These are phyloP conservation scores for Penicillium glabrum DNA, from an alignment of 2,329 filamentous ascomycete genomes.

Conservation along the genomic window DNA sequence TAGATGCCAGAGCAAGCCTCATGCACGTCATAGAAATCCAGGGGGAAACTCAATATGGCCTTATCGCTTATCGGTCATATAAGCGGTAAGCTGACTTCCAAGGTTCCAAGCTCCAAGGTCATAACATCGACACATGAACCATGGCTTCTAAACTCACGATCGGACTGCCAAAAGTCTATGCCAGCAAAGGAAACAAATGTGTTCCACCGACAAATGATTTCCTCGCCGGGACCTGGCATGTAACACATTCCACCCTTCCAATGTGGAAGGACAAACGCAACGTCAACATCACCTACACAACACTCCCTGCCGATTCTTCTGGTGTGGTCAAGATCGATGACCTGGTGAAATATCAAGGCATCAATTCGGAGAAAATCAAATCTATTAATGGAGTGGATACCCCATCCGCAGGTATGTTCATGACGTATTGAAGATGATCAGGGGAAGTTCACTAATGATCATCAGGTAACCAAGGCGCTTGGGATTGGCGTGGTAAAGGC, in stretches of 20 bases:
- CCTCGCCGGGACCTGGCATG: constrained; percentile 23
- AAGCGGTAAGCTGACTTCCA: neutral
- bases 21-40: neutral
- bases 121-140: neutral
- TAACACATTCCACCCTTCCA: constrained; percentile 23
- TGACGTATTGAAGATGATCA: neutral
- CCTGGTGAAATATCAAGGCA: constrained; percentile 17
- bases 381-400: constrained; percentile 19
- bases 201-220: constrained; percentile 14
- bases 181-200: constrained; percentile 1
- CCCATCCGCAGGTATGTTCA: constrained; percentile 4
- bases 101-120: neutral
- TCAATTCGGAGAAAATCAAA: constrained; percentile 14
- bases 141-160: constrained; percentile 4
- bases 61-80: neutral
- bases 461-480: constrained; percentile 40
- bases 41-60: neutral
- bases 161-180: constrained; percentile 2
- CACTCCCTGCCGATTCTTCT: constrained; percentile 6
- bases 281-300: constrained; percentile 23
- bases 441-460: neutral
- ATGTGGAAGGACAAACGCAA: constrained; percentile 25
- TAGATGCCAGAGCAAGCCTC: too few species aligned
- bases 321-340: constrained; percentile 16
- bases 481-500: constrained; percentile 79